Base-by-base conservation (phyloP, 805 yeast species). In the Kuraishia hungarica region DNA sequence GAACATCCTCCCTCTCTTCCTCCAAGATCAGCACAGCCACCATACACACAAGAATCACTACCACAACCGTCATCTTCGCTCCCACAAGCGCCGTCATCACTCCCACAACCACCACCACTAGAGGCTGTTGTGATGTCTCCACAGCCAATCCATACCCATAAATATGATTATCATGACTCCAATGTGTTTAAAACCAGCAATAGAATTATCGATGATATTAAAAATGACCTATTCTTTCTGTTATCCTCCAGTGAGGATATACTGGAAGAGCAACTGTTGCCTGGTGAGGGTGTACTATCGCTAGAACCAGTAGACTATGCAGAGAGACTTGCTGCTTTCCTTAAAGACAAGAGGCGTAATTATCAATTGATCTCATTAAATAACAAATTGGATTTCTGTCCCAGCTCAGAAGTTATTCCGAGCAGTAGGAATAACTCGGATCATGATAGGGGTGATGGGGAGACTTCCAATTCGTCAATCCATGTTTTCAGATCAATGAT, bases 191-290 rank as follows among this genome's bases (percentile, higher is more conserved):
- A 87, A 61, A 86, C 93, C 0, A 68, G 84, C 5, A 87, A 87
- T 61, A 72, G 93, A 54, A 72, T 87, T 21, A 61, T 86, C 22
- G 90, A 85, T 64, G 93, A 87, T 62, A 63, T 87, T 29, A 70
- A 78, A 53, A 75, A 72, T 29, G 80, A 75, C 56, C 64, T 77
- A 8, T 58, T 67, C 35, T 73, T 75, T 57, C 22, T 54, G 23
- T 55, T 71, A 2, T 51, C 56, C 22, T 49, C 39, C 17, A 54
- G 52, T 21, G 53, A 50, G 47, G 43, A 35, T 13, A 17, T 35
- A 17, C 43, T 35, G n/a, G 43, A 35, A 35, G 43, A 35, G 43
- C 43, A 35, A 13, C n/a, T 35, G 17, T 15, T 35, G 43, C 43
- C 43, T 15, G 47, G 59, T 5, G 52, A 59, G 4, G 72, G 73